phyloP scores from a whole-genome alignment of 2,329 filamentous ascomycete species.

The Penicillium sp. region DNA sequence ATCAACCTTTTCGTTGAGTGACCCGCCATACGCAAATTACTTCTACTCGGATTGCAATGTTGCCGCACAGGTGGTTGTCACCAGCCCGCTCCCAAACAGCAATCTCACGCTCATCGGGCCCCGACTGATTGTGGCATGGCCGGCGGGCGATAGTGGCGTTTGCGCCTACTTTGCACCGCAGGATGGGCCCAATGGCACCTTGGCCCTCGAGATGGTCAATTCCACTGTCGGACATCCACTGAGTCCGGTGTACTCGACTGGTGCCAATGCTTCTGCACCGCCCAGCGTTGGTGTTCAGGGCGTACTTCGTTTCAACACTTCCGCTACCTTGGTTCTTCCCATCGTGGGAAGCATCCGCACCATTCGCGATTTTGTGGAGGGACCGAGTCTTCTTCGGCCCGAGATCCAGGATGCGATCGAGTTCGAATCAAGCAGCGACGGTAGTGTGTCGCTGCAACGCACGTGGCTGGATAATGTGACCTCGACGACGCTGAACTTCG shows the following conservation, averaged over 20 bases:
- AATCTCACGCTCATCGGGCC: slow-evolving; percentile 52
- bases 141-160: slow-evolving; percentile 59
- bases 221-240: slow-evolving; percentile 41
- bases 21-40: slow-evolving; percentile 58
- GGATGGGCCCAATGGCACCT: slow-evolving; percentile 48
- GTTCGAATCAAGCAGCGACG: slow-evolving; percentile 38
- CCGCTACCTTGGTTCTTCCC: slow-evolving; percentile 50
- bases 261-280: slow-evolving; percentile 21
- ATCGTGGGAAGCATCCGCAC: slow-evolving; percentile 59
- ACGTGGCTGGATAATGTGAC: slow-evolving; percentile 60
- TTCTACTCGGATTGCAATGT: slow-evolving; percentile 61
- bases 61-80: slow-evolving; percentile 55
- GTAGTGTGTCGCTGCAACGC: slow-evolving; percentile 46
- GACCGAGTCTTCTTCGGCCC: slow-evolving; percentile 47
- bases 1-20: slow-evolving; percentile 30
- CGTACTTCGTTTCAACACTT: slow-evolving; percentile 52
- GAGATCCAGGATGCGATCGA: slow-evolving; percentile 51
- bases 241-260: slow-evolving; percentile 39
- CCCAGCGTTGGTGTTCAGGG: slow-evolving; percentile 51
- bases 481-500: slow-evolving; percentile 48
- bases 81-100: slow-evolving; percentile 50
- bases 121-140: slow-evolving; percentile 58
- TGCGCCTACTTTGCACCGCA: slow-evolving; percentile 52
- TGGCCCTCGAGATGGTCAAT: slow-evolving; percentile 50
- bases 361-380: slow-evolving; percentile 59